Conservation (phyloP, 2,329 filamentous ascomycete species). For the Aaosphaeria pasadenensis region DNA sequence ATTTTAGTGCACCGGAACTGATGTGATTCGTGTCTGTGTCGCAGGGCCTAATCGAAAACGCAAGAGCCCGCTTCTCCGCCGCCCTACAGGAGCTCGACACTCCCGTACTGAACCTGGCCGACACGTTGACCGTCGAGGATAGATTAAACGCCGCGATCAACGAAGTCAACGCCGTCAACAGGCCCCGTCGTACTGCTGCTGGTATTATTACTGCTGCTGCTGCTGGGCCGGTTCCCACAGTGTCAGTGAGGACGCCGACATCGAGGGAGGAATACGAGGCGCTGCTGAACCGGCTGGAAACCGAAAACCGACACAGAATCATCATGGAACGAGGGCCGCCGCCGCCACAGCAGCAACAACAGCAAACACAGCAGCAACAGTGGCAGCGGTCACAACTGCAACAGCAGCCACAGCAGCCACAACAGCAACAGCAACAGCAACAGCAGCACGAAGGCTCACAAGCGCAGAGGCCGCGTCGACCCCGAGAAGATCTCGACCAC, state of each 20-base stretch:
- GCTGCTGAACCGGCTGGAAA: conserved; percentile 35
- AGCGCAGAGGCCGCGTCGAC: conserved; percentile 4
- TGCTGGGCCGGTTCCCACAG: too few species aligned
- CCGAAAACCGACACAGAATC: neutral
- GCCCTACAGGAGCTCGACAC: conserved; percentile 47
- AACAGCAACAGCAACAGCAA: neutral
- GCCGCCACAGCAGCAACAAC: neutral
- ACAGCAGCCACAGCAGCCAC: neutral
- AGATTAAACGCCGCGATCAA: conserved; percentile 21
- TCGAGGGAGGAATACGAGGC: conserved; percentile 34
- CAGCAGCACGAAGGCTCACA: neutral
- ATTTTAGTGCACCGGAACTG: too few species aligned
- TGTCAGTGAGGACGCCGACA: conserved; percentile 31
- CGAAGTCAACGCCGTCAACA: conserved; percentile 32
- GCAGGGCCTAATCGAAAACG: conserved; percentile 12
- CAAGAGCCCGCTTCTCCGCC: conserved; percentile 43
- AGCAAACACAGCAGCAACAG: neutral
- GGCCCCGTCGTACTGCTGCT: too few species aligned
- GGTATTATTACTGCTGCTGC: neutral
- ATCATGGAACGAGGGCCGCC: neutral
- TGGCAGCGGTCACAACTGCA: neutral
- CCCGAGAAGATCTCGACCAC: conserved; percentile 38
- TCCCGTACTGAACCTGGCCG: conserved; percentile 50
- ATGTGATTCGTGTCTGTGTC: neutral
- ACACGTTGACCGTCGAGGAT: conserved; percentile 51